A percentile compares a stretch with the other conserved stretches of the same genome.
Conservation (phyloP, 768 basidiomycete genomes). For the Filobasidium floriforme region DNA sequence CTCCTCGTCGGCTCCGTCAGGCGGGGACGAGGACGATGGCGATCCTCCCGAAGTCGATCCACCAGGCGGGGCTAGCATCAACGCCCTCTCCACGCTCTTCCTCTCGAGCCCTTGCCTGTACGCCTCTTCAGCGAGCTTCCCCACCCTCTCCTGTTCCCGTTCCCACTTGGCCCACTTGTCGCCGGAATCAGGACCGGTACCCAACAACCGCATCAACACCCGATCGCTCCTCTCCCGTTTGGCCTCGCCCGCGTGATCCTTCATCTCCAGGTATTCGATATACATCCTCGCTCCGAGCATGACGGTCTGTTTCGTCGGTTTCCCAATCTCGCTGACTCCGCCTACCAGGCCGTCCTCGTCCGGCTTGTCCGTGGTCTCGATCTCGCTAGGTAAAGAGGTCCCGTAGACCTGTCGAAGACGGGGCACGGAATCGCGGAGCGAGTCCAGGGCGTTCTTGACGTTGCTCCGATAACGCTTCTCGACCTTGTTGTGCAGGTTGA, state of each 20-base stretch:
- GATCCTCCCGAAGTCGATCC: neutral
- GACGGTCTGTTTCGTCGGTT: slow-evolving; percentile 42
- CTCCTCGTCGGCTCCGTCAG: slow-evolving; percentile 8
- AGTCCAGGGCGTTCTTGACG: slow-evolving; percentile 42
- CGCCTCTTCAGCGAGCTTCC: neutral
- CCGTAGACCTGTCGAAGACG: slow-evolving; percentile 41
- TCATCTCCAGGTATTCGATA: slow-evolving; percentile 31
- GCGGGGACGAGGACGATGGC: neutral
- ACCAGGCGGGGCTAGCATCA: neutral
- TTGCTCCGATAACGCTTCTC: slow-evolving; percentile 43
- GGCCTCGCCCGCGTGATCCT: slow-evolving; percentile 1
- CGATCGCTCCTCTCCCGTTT: slow-evolving; percentile 2
- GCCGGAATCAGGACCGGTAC: neutral
- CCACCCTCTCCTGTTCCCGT: slow-evolving; percentile 8
- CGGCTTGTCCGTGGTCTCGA: slow-evolving; percentile 33
- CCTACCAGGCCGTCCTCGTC: slow-evolving; percentile 32
- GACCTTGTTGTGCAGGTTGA: slow-evolving; percentile 44
- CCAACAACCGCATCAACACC: slow-evolving; percentile 8
- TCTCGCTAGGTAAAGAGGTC: slow-evolving; percentile 39
- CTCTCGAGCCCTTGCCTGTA: slow-evolving; percentile 7
- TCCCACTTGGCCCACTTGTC: slow-evolving; percentile 11
- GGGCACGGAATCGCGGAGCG: slow-evolving; percentile 41
- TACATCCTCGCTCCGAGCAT: slow-evolving; percentile 41
- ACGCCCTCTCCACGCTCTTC: slow-evolving; percentile 6
- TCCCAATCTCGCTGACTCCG: slow-evolving; percentile 38